Conservation (phyloP, 257 asterid species). For the Salvia rosmarinus region DNA sequence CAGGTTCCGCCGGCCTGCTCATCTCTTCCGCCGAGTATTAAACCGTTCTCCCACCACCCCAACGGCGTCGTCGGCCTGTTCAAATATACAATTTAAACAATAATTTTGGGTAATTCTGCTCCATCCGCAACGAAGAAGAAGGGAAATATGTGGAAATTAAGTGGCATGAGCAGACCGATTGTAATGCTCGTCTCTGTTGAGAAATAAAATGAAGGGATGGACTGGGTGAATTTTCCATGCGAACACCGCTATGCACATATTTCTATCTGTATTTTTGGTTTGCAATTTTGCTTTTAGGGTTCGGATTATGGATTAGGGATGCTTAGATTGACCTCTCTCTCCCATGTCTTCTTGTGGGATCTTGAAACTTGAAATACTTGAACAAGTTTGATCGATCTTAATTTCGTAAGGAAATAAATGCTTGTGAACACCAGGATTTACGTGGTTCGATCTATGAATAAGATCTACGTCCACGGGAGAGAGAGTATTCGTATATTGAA, state of each 20-base stretch:
- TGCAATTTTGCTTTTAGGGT: neutral
- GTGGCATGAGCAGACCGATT: constrained; percentile 39
- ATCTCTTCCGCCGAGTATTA: constrained; percentile 79
- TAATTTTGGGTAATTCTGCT: neutral
- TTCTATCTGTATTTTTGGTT: neutral
- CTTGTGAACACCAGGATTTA: no score
- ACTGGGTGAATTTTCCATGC: constrained; percentile 69
- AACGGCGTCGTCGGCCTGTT: constrained; percentile 65
- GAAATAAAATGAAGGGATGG: constrained; percentile 65
- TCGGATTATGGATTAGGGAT: neutral
- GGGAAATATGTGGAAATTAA: neutral
- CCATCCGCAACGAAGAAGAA: neutral
- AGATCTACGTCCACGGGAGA: no score
- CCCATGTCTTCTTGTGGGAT: no score
- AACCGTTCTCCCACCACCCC: constrained; percentile 73
- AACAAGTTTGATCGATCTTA: no score
- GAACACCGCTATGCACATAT: constrained; percentile 79
- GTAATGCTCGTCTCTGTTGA: constrained; percentile 79
- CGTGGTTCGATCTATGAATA: no score
- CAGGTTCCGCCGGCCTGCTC: constrained; percentile 83
- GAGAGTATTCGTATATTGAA: no score
- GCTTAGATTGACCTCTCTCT: no score
- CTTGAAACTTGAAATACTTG: no score
- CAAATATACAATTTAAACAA: neutral
- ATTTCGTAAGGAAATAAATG: no score